Evolutionary conservation across 179 eudicot species (phyloP).

Genomic region (Corrigiola litoralis): DNA sequence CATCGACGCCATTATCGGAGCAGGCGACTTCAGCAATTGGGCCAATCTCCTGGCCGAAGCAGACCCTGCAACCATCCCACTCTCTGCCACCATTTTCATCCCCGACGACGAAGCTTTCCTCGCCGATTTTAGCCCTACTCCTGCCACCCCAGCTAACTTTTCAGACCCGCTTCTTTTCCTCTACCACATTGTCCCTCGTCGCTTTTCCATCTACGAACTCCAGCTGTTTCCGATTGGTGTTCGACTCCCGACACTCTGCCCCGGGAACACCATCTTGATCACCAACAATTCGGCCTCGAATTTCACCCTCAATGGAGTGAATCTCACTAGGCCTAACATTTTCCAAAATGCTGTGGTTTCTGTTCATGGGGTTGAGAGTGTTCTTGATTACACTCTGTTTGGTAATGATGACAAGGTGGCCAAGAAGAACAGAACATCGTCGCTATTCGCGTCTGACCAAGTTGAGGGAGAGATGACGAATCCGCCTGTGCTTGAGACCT

Average conservation of each 20-base stretch:
- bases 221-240: conserved; percentile 18
- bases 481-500: too few relatives aligned
- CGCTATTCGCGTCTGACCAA: too few relatives aligned
- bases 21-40: conserved; percentile 47
- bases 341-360: conserved; percentile 29
- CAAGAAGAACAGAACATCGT: too few relatives aligned
- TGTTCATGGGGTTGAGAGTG: conserved; percentile 44
- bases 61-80: conserved; percentile 26
- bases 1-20: too few relatives aligned
- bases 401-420: too few relatives aligned
- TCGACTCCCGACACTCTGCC: conserved; percentile 54
- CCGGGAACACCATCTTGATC: conserved; percentile 39
- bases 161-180: conserved; percentile 46
- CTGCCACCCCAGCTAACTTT: too few relatives aligned
- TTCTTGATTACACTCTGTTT: too few relatives aligned
- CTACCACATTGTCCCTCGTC: conserved; percentile 61
- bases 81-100: conserved; percentile 53
- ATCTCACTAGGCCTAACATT: conserved; percentile 41
- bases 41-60: conserved; percentile 34
- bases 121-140: conserved; percentile 8
- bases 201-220: conserved; percentile 49
- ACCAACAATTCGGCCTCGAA: conserved; percentile 38
- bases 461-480: too few relatives aligned
- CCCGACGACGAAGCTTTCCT: conserved; percentile 45
- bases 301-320: conserved; percentile 41